phyloP scores from a whole-genome alignment of 2,329 filamentous ascomycete genomes.

The Ascochyta koolunga region DNA sequence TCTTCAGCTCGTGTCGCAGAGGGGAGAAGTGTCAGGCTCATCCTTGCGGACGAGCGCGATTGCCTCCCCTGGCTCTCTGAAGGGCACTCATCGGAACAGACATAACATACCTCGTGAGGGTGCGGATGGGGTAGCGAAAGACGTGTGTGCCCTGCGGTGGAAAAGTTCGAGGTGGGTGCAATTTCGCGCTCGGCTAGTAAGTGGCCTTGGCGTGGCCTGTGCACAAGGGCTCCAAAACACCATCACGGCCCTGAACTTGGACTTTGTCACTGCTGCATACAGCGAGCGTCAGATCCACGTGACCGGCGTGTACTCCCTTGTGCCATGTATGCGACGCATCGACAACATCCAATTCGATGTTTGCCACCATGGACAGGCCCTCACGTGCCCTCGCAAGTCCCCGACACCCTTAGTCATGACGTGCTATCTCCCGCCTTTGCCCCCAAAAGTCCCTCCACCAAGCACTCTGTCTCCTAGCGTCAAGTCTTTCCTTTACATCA shows the following conservation, averaged over 20 bases:
- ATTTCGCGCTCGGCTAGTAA: constrained; percentile 31
- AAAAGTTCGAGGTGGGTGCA: constrained; percentile 34
- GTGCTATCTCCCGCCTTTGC: constrained; percentile 32
- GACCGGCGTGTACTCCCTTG: neutral
- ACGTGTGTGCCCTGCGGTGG: constrained; percentile 19
- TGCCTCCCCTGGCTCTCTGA: constrained; percentile 58
- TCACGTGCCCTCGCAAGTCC: constrained; percentile 32
- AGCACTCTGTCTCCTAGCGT: constrained; percentile 1
- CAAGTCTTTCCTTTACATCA: constrained; percentile 2
- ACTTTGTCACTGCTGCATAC: neutral
- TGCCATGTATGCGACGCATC: neutral
- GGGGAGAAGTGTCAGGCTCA: constrained; percentile 55
- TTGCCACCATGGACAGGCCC: constrained; percentile 9
- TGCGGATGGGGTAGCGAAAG: constrained; percentile 32
- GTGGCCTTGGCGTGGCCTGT: constrained; percentile 16
- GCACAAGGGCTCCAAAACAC: constrained; percentile 5
- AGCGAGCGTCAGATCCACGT: neutral
- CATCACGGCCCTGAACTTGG: constrained; percentile 7
- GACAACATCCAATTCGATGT: neutral
- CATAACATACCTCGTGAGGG: constrained; percentile 47
- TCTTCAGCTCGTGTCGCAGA: constrained; percentile 68
- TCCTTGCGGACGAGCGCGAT: constrained; percentile 44
- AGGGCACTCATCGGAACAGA: constrained; percentile 51
- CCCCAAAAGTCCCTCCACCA: constrained; percentile 9
- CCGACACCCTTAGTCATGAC: constrained; percentile 41